Conservation (phyloP, 1,284 basidiomycete genomes). For the Butyriboletus appendiculatus region DNA sequence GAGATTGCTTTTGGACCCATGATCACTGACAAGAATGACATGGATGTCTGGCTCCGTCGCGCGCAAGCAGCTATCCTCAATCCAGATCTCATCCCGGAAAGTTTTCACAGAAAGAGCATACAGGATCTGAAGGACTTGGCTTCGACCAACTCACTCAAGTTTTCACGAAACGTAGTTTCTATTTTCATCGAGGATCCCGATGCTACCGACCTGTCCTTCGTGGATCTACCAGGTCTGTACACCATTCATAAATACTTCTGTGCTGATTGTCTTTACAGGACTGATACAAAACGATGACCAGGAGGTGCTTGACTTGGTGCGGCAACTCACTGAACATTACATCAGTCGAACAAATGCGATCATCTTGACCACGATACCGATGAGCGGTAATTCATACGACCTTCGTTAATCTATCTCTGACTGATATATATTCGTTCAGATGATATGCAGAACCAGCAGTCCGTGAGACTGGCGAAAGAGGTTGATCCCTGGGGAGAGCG, state of each 20-base stretch:
- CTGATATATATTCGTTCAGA: slow-evolving; percentile 39
- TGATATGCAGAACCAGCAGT: slow-evolving; percentile 65
- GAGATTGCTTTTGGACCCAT: slow-evolving; percentile 38
- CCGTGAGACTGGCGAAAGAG: slow-evolving; percentile 51
- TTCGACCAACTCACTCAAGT: slow-evolving; percentile 32
- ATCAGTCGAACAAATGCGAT: slow-evolving; percentile 49
- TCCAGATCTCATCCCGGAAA: slow-evolving; percentile 33
- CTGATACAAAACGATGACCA: slow-evolving; percentile 55
- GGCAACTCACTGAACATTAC: slow-evolving; percentile 46
- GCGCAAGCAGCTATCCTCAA: slow-evolving; percentile 62
- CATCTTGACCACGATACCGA: slow-evolving; percentile 62
- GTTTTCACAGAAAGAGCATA: slow-evolving; percentile 39
- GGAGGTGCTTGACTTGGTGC: slow-evolving; percentile 46
- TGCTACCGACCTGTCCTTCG: slow-evolving; percentile 49
- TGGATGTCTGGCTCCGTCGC: slow-evolving; percentile 56
- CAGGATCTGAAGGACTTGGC: slow-evolving; percentile 32
- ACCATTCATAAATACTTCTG: background rate
- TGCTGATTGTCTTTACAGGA: slow-evolving; percentile 36
- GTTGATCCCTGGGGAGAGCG: slow-evolving; percentile 53
- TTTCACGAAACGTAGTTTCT: slow-evolving; percentile 59
- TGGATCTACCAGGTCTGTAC: slow-evolving; percentile 49
- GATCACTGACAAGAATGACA: slow-evolving; percentile 41
- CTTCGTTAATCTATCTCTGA: background rate
- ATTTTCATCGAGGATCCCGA: slow-evolving; percentile 47
- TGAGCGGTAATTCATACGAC: slow-evolving; percentile 47